A percentile compares a stretch with the other conserved stretches of the same genome.
Evolutionary conservation across 2,329 filamentous ascomycete species (phyloP).

Genomic region (Hypomyces perniciosus): DNA sequence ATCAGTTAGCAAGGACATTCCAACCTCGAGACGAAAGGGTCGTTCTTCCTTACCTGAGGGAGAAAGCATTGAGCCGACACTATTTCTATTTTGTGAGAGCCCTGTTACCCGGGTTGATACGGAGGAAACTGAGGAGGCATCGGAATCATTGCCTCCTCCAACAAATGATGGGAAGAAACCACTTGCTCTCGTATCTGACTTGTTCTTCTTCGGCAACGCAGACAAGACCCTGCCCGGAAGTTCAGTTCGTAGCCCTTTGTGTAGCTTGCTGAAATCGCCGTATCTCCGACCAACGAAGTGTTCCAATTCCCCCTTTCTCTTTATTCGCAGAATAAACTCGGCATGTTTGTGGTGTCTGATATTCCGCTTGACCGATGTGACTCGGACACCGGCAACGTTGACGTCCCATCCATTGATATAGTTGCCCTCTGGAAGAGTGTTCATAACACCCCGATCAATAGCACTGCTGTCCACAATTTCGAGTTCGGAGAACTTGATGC

Average conservation of each 20-base stretch:
- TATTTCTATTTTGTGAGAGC: constrained; percentile 16
- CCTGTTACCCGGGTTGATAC: constrained; percentile 61
- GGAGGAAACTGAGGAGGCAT: constrained; percentile 75
- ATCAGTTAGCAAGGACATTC: background rate
- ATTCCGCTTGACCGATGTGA: constrained; percentile 74
- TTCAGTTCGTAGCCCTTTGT: constrained; percentile 74
- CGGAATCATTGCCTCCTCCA: constrained; percentile 60
- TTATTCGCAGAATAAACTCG: constrained; percentile 85
- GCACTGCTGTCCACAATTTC: constrained; percentile 92
- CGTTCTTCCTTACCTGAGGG: constrained; percentile 19
- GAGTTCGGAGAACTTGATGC: constrained; percentile 93
- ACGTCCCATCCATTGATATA: constrained; percentile 95
- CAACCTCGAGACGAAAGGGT: background rate
- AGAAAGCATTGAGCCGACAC: constrained; percentile 23
- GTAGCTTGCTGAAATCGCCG: constrained; percentile 76
- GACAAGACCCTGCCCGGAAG: constrained; percentile 86
- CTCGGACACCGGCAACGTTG: constrained; percentile 85
- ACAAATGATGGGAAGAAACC: constrained; percentile 47
- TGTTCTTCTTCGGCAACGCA: constrained; percentile 86
- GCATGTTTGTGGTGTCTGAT: constrained; percentile 89
- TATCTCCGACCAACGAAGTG: constrained; percentile 80
- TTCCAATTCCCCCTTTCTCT: constrained; percentile 68
- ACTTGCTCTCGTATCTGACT: constrained; percentile 63
- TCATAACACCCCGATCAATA: constrained; percentile 81
- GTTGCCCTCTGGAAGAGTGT: constrained; percentile 85